phyloP scores from a whole-genome alignment of 2,329 filamentous ascomycete genomes.

The Diaporthe sp. region DNA sequence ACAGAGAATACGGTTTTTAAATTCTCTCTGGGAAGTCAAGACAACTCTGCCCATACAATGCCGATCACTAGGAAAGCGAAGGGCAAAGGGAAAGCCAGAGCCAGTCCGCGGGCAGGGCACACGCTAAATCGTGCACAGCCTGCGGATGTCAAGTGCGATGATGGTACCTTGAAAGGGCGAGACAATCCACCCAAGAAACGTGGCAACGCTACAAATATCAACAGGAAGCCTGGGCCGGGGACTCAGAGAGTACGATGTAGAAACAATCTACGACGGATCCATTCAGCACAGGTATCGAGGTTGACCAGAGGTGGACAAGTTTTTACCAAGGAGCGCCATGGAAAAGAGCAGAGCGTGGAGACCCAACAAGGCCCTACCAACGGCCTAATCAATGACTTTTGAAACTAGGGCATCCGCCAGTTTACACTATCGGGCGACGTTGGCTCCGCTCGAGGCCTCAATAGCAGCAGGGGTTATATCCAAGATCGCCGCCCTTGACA shows the following conservation, averaged over 20 bases:
- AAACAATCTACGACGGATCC: neutral
- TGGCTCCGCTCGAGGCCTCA: neutral
- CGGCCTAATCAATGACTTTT: neutral
- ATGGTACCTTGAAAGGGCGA: neutral
- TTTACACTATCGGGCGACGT: neutral
- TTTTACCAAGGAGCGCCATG: neutral
- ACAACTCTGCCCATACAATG: neutral
- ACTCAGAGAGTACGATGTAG: neutral
- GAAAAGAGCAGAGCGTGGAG: neutral
- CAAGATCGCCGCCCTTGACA: neutral
- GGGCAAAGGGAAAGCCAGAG: neutral
- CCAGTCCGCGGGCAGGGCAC: neutral
- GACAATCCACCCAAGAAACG: neutral
- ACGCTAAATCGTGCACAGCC: no score
- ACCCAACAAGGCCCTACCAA: neutral
- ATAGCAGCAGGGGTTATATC: no score
- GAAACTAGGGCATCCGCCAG: neutral
- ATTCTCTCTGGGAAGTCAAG: neutral
- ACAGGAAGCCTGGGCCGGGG: neutral
- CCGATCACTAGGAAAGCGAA: neutral
- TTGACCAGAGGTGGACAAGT: neutral
- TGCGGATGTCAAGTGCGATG: neutral
- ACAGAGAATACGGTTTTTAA: neutral
- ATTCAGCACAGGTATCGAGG: neutral
- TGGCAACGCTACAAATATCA: neutral